Evolutionary conservation across 2,329 filamentous ascomycete species (phyloP), one percentile per base, ranked within the genome.

Genomic region (Fusarium euwallaceae): DNA sequence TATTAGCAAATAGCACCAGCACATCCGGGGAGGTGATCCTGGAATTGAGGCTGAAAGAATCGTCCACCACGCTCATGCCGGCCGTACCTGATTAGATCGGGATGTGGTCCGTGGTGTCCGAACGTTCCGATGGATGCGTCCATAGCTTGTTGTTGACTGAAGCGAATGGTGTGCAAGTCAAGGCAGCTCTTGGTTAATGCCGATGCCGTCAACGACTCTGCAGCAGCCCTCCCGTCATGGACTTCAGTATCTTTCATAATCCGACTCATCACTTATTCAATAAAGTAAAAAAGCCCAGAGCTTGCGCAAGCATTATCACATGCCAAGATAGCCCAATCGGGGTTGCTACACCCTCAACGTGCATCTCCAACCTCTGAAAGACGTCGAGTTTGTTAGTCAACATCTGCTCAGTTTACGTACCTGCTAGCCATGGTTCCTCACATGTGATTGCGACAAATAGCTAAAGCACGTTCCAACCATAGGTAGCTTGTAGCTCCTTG

Each of bases 21-120:
- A 22, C 34, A 22, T 20, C 32, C 20, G 10, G 43, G 48, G 45
- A 37, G 69, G 65, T 39, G 20, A 45, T 67, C 22, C 32, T 36
- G 41, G 36, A 53, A 65, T 70, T 59, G 73, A 76, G 66, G 72
- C 72, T 76, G 59, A 63, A 41, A 24, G 55, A 39, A 61, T 6
- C 39, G 45, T 65, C 67, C 4, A 73, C 32, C 29, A 27, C 22
- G 41, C 36, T 53, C 53, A 53, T 63, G 56, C 58, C 37, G 60
- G 53, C 17, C 36, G 56, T 68, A 37, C 37, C 51, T 61, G 60
- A 56, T 64, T 61, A 59, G 67, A 59, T 67, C 70, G 64, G 62
- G 43, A 20, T 63, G 45, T 64, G 67, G 56, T 64, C 55, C 56
- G 48, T 66, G 36, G 36, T 55, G 37, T 32, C 51, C 66, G 72